Evolutionary conservation across 257 asterid genomes (phyloP), one percentile per base, ranked within the genome.

Genomic region (Fraxinus excelsior): DNA sequence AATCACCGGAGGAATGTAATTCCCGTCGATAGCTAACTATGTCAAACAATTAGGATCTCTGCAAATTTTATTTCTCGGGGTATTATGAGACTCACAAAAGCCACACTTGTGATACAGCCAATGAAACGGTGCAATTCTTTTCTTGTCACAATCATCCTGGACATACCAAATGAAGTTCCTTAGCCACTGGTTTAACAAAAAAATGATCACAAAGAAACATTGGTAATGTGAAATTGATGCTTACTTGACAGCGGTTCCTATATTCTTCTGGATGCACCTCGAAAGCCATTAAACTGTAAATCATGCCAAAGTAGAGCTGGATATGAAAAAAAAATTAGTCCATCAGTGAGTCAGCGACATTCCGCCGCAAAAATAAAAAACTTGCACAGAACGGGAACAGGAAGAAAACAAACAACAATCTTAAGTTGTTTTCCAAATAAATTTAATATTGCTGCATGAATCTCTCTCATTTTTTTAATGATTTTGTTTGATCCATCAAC

Each of bases 231-330:
- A 29, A 29, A 29, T 29, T 29, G 31, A 29, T 2, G 31, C 31
- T 29, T 2, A 29, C 31, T 29, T 29, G 31, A 29, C 31, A 29
- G 3, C 31, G 31, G 1, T 85, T 78, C 83, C 97, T 92, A 66
- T 86, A 94, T 76, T 94, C 98, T 85, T 94, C 98, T 3, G 97
- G 97, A 51, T 92, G 96, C 46, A 82, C 90, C 89, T 94, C 97
- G 25, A 94, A 92, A 76, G 89, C 91, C 98, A 94, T 94, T 81
- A 94, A 83, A 70, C 96, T 97, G 38, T 94, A 96, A 67, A 94
- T 96, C 97, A 94, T 94, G 68, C 97, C 96, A 56, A 94, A 94
- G 87, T 94, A 94, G 53, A 94, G 97, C 98, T 92, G 82, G 44
- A 65, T 56, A 9, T 73, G 69, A 37, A 37, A 29, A 29, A 29